phyloP scores from a whole-genome alignment of 805 yeast genomes.

The Candida montana region DNA sequence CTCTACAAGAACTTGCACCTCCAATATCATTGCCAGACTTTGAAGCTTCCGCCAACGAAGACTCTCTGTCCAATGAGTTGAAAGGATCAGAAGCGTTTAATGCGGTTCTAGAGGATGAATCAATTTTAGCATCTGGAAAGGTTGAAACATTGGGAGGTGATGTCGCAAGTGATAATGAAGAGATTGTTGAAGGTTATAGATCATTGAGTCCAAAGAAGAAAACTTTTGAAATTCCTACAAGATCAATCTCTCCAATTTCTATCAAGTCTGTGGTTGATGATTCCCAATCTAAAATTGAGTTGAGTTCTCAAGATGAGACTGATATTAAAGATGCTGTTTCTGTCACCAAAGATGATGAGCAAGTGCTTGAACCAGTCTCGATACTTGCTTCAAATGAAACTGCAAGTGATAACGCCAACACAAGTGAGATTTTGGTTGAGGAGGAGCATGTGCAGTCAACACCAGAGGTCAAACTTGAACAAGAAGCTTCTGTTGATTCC shows the following conservation, averaged over 20 bases:
- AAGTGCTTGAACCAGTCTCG: too few species aligned
- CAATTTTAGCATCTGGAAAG: neutral
- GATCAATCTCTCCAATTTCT: neutral
- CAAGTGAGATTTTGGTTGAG: too few species aligned
- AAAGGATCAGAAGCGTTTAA: conserved; percentile 14
- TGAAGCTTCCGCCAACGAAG: conserved; percentile 3
- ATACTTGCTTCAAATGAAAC: too few species aligned
- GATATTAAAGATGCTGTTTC: neutral
- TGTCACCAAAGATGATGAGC: neutral
- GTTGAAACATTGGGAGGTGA: neutral
- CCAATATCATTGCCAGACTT: conserved; percentile 9
- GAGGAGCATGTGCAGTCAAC: too few species aligned
- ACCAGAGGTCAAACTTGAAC: too few species aligned
- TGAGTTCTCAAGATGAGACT: too few species aligned
- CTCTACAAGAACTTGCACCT: conserved; percentile 2
- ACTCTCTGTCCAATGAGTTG: conserved; percentile 18
- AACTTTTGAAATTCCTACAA: neutral
- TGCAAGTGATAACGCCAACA: too few species aligned
- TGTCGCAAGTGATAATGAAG: conserved; percentile 1
- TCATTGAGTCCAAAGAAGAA: conserved; percentile 9
- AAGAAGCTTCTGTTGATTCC: too few species aligned
- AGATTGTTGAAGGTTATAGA: conserved; percentile 8
- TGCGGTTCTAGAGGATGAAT: neutral
- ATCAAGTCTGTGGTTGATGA: too few species aligned
- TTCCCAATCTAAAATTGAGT: too few species aligned